These are phyloP conservation scores for Colletotrichum sp. DNA, from an alignment of 2,329 filamentous ascomycete species.

Conservation along the genomic window DNA sequence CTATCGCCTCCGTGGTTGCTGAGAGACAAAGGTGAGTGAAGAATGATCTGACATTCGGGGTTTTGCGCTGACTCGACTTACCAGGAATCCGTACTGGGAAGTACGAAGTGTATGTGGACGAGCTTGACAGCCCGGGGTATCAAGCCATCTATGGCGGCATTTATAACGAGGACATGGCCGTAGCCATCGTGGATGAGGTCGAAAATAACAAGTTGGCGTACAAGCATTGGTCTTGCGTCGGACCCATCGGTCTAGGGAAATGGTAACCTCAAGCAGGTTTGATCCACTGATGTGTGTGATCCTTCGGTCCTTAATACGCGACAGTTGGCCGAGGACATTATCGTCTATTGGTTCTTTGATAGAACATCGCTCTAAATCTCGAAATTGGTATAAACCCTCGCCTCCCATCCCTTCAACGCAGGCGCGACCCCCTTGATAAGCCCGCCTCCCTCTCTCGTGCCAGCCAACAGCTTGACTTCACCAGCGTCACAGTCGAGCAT, in stretches of 20 bases:
- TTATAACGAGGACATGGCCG: background rate
- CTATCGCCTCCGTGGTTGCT: background rate
- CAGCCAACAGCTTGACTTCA: constrained; percentile 28
- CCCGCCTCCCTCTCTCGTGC: constrained; percentile 24
- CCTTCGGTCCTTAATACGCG: too few relatives aligned
- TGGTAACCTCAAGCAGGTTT: background rate
- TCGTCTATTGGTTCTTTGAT: background rate
- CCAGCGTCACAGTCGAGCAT: constrained; percentile 24
- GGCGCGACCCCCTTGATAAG: background rate
- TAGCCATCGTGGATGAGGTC: background rate
- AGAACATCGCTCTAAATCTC: background rate
- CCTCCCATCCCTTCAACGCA: constrained; percentile 31
- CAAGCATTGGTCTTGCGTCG: background rate
- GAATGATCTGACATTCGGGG: rapidly evolving
- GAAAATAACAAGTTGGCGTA: background rate
- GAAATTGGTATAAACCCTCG: constrained; percentile 29
- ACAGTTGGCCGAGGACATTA: background rate
- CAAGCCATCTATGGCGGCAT: background rate
- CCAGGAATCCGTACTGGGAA: background rate
- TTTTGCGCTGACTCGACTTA: background rate
- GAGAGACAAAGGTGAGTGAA: background rate
- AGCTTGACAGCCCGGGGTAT: background rate
- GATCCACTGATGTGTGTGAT: background rate
- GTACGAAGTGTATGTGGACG: background rate
- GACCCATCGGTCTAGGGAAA: background rate